phyloP scores from a whole-genome alignment of 2,329 filamentous ascomycete genomes.

The Fusarium sp. region DNA sequence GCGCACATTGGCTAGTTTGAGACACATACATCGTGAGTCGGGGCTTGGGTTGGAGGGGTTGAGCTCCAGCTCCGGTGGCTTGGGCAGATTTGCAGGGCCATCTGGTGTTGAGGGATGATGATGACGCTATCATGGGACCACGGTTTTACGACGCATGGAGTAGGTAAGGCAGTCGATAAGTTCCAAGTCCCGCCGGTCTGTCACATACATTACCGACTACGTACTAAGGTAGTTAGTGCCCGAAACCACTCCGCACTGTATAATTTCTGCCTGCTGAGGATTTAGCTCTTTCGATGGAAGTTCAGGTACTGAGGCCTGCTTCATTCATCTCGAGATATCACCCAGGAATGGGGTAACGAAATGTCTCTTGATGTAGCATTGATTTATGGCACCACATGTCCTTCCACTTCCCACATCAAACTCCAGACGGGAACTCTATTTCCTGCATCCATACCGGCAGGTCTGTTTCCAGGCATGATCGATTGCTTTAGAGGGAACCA shows the following conservation, averaged over 20 bases:
- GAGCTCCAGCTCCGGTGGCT: slow-evolving; percentile 15
- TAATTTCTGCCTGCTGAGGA: neutral
- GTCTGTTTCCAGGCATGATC: neutral
- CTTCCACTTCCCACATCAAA: neutral
- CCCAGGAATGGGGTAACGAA: slow-evolving; percentile 7
- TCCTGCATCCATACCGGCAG: neutral
- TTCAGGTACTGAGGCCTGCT: neutral
- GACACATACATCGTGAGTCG: neutral
- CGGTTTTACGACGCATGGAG: slow-evolving; percentile 21
- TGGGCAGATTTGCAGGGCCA: slow-evolving; percentile 29
- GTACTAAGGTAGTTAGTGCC: neutral
- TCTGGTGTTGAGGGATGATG: slow-evolving; percentile 37
- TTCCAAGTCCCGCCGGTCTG: slow-evolving; percentile 1
- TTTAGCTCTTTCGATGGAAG: neutral
- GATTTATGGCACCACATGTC: slow-evolving; percentile 23
- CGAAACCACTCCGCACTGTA: slow-evolving; percentile 9
- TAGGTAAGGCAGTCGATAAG: neutral
- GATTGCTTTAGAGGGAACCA: neutral
- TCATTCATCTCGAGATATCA: neutral
- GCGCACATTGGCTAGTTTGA: slow-evolving; percentile 15
- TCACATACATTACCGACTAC: neutral
- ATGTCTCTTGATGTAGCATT: slow-evolving; percentile 15
- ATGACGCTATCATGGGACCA: slow-evolving; percentile 43
- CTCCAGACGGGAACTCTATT: slow-evolving; percentile 5
- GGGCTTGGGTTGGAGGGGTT: slow-evolving; percentile 2